Evolutionary conservation across 129 eudicot genomes (phyloP).

Genomic region (Escallonia herrerae): DNA sequence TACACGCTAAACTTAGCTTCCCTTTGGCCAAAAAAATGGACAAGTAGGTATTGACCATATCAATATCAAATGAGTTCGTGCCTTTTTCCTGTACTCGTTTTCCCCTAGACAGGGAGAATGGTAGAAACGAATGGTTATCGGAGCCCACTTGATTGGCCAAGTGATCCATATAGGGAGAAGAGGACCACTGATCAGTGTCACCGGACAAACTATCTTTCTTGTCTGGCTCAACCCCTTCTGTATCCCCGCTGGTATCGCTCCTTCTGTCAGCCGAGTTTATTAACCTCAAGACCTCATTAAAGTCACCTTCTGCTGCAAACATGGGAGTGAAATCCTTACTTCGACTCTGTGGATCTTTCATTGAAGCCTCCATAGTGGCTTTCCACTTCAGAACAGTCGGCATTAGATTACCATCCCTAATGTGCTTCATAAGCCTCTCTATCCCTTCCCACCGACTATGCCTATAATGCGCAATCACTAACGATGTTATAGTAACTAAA

Average conservation of each 20-base stretch:
- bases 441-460: constrained; percentile 54
- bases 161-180: constrained; percentile 77
- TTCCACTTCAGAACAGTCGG: constrained; percentile 66
- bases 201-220: not conserved
- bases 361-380: constrained; percentile 60
- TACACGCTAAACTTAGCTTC: constrained; percentile 83
- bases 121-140: constrained; percentile 4
- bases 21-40: constrained; percentile 86
- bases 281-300: constrained; percentile 41
- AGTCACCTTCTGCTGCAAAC: constrained; percentile 51
- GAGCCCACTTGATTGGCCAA: constrained; percentile 51
- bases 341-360: constrained; percentile 44
- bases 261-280: constrained; percentile 16
- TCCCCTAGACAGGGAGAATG: constrained; percentile 40
- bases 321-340: constrained; percentile 58
- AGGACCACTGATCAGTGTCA: constrained; percentile 65
- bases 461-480: constrained; percentile 51
- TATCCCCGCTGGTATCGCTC: not conserved
- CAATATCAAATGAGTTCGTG: constrained; percentile 54
- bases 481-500: constrained; percentile 72
- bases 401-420: constrained; percentile 55
- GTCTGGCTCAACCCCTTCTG: constrained; percentile 3
- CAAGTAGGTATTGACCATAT: constrained; percentile 86
- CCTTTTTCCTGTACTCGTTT: constrained; percentile 57
- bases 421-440: constrained; percentile 55